Percentiles rank a stretch among this genome's conserved stretches.
Conservation (phyloP, 1,284 basidiomycete species). For the Ceratobasidium sp. region DNA sequence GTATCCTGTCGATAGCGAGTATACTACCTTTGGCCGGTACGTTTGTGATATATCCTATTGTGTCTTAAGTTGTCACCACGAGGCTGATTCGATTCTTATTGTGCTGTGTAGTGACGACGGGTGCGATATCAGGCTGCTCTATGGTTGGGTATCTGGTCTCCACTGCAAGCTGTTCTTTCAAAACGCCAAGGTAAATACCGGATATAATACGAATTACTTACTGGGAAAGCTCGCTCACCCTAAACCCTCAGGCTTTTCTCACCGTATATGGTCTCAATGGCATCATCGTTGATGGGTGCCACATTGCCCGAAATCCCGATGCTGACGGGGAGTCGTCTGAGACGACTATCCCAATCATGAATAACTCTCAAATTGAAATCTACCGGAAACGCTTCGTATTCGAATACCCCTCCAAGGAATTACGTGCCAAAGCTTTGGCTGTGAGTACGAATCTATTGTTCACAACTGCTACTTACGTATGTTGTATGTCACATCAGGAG, state of each 20-base stretch:
- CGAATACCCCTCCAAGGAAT: conserved; percentile 78
- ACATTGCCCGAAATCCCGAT: conserved; percentile 44
- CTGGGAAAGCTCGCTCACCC: background rate
- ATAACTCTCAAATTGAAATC: conserved; percentile 75
- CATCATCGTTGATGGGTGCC: conserved; percentile 71
- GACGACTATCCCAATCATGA: conserved; percentile 70
- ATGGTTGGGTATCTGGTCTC: conserved; percentile 69
- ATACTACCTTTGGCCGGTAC: conserved; percentile 76
- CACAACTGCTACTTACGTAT: conserved; percentile 31
- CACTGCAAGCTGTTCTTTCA: conserved; percentile 78
- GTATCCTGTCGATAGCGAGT: conserved; percentile 77
- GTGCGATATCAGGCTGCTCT: conserved; percentile 78
- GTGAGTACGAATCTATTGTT: conserved; percentile 32
- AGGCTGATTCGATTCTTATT: conserved; percentile 14
- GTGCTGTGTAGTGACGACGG: conserved; percentile 52
- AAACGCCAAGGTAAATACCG: conserved; percentile 68
- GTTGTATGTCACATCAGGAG: conserved; percentile 38
- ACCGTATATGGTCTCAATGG: conserved; percentile 71
- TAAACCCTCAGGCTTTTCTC: conserved; percentile 70
- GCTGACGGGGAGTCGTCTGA: conserved; percentile 60
- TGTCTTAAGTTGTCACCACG: conserved; percentile 35
- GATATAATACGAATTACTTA: background rate
- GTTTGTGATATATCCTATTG: conserved; percentile 47
- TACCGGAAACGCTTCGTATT: conserved; percentile 77
- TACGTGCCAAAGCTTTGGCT: conserved; percentile 59